These are phyloP conservation scores for Corniculantispora saksenae DNA, from an alignment of 2,329 filamentous ascomycete species.

Conservation along the genomic window DNA sequence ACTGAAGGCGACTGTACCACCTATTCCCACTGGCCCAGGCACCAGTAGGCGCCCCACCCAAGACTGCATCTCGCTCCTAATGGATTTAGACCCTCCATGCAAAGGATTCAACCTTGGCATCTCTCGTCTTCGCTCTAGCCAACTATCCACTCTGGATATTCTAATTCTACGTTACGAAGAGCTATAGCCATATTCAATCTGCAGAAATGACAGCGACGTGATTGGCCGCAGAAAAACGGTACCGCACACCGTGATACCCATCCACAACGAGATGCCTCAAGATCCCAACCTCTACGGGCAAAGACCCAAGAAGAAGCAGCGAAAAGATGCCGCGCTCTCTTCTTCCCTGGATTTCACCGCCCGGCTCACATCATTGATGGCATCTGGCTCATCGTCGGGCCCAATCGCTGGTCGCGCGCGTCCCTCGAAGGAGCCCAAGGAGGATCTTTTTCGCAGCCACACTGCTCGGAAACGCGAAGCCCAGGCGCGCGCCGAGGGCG, in stretches of 20 bases:
- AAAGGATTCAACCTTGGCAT: background rate
- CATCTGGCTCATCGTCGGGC: slow-evolving; percentile 42
- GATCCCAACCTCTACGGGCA: slow-evolving; percentile 77
- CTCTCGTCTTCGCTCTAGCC: background rate
- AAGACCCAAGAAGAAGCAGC: slow-evolving; percentile 66
- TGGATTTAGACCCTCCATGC: background rate
- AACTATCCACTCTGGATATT: background rate
- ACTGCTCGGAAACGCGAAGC: slow-evolving; percentile 28
- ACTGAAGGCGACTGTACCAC: background rate
- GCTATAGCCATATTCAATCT: too few relatives aligned
- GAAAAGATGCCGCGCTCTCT: slow-evolving; percentile 69
- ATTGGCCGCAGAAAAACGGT: background rate
- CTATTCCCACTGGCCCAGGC: background rate
- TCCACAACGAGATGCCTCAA: slow-evolving; percentile 43
- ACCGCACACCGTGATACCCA: background rate
- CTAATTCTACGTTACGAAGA: too few relatives aligned
- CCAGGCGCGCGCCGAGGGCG: slow-evolving; percentile 49
- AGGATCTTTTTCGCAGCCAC: slow-evolving; percentile 45
- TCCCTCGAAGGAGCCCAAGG: slow-evolving; percentile 45
- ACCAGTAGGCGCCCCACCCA: background rate
- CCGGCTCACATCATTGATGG: slow-evolving; percentile 80
- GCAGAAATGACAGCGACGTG: slow-evolving; percentile 3
- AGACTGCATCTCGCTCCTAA: background rate
- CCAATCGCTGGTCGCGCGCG: slow-evolving; percentile 46
- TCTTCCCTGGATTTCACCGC: slow-evolving; percentile 83